A percentile compares a stretch with the other conserved stretches of the same genome.
Conservation (phyloP, 1,284 basidiomycete species). For the Moesziomyces sp. region DNA sequence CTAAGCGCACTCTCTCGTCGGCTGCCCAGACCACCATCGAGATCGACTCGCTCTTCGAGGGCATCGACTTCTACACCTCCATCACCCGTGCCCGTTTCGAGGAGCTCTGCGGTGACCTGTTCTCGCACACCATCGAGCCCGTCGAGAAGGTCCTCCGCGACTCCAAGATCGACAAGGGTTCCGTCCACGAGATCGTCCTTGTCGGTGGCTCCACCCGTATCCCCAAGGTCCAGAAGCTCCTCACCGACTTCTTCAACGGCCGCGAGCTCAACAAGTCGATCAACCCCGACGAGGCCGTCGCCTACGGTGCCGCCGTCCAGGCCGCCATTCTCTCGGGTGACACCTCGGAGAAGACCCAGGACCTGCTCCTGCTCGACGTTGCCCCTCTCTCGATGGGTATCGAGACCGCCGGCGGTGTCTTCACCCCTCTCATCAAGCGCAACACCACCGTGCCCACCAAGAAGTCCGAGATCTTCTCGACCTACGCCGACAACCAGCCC, state of each 20-base stretch:
- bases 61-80: conserved; percentile 97
- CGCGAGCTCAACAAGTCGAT: conserved; percentile 74
- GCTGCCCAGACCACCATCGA: conserved; percentile 96
- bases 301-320: conserved; percentile 99
- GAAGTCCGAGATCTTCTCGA: conserved; percentile 99
- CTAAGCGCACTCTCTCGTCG: conserved; percentile 97
- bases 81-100: conserved; percentile 99
- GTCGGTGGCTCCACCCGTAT: conserved; percentile 99
- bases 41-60: conserved; percentile 97
- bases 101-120: conserved; percentile 95
- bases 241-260: conserved; percentile 98
- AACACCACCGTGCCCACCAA: conserved; percentile 99
- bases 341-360: conserved; percentile 97
- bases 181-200: conserved; percentile 94
- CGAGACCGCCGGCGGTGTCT: conserved; percentile 98
- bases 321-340: conserved; percentile 97
- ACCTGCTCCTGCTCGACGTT: conserved; percentile 95
- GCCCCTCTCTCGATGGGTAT: conserved; percentile 93
- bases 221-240: conserved; percentile 95
- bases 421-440: conserved; percentile 96
- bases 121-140: conserved; percentile 95
- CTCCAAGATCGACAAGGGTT: conserved; percentile 92
- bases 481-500: conserved; percentile 98
- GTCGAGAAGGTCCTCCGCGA: conserved; percentile 98
- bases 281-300: conserved; percentile 99